A percentile compares a stretch with the other conserved stretches of the same genome.
These are phyloP conservation scores for Recurvomyces mirabilis DNA, from an alignment of 495 filamentous ascomycete species.

Conservation along the genomic window DNA sequence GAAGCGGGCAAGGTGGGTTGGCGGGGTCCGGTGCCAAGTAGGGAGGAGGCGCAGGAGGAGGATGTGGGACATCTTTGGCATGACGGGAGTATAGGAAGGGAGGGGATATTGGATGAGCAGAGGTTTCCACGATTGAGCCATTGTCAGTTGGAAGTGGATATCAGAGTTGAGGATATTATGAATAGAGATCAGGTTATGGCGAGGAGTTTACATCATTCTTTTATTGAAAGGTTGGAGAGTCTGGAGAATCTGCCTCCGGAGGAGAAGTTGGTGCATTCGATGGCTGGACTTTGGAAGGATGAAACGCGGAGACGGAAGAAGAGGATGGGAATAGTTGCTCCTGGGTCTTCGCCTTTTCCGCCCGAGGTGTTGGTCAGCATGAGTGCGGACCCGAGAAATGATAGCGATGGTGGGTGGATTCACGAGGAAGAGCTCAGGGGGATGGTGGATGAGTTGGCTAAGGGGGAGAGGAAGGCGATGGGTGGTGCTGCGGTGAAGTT, in stretches of 20 bases:
- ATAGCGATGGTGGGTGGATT: constrained; percentile 65
- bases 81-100: constrained; percentile 49
- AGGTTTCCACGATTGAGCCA: constrained; percentile 67
- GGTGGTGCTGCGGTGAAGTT: constrained; percentile 44
- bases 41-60: constrained; percentile 43
- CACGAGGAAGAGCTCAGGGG: constrained; percentile 76
- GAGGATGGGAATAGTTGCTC: constrained; percentile 47
- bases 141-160: constrained; percentile 78
- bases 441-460: constrained; percentile 47
- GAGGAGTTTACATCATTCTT: constrained; percentile 75
- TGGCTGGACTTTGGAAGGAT: constrained; percentile 89
- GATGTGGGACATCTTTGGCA: constrained; percentile 65
- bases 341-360: constrained; percentile 60
- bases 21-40: constrained; percentile 62
- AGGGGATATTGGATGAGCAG: constrained; percentile 46
- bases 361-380: constrained; percentile 72
- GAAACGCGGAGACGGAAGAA: constrained; percentile 70
- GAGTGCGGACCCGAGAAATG: constrained; percentile 66
- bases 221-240: constrained; percentile 52
- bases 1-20: constrained; percentile 58
- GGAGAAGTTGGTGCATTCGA: constrained; percentile 78
- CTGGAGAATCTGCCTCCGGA: constrained; percentile 47
- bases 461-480: constrained; percentile 47
- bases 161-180: constrained; percentile 77
- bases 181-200: constrained; percentile 65